Evolutionary conservation across 2,329 filamentous ascomycete genomes (phyloP).

Genomic region (Calonectria pteridis): DNA sequence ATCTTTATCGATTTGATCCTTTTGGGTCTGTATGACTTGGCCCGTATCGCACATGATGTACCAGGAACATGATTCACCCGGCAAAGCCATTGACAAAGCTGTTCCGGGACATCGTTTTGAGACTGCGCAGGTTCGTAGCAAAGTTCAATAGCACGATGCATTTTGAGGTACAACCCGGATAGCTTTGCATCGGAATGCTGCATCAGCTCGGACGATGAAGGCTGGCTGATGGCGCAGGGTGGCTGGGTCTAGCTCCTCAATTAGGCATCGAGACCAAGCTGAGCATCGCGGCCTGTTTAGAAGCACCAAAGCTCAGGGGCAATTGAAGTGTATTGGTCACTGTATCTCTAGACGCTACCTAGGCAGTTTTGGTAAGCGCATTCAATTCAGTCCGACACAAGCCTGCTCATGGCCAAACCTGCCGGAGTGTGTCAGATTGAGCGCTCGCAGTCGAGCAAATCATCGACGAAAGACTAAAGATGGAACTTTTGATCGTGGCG

Average conservation of each 20-base stretch:
- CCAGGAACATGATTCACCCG: no score
- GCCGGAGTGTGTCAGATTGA: background rate
- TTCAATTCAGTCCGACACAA: background rate
- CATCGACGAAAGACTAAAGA: background rate
- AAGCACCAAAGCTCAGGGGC: background rate
- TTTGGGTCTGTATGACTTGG: no score
- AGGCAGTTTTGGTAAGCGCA: background rate
- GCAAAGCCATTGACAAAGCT: no score
- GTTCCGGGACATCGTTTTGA: no score
- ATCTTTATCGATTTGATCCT: no score
- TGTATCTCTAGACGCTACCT: background rate
- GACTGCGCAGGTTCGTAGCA: no score
- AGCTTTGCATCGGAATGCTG: background rate
- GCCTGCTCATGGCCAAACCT: background rate
- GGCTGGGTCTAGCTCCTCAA: background rate
- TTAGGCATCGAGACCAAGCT: background rate
- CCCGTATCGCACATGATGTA: no score
- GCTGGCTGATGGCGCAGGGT: background rate
- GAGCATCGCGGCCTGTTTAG: background rate
- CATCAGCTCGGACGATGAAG: background rate
- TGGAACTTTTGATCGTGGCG: background rate
- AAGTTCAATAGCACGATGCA: background rate
- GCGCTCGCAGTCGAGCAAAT: background rate
- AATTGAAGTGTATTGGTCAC: background rate
- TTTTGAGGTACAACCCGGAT: background rate